Percentiles rank a stretch among this genome's conserved stretches.
Conservation (phyloP, 352 stramenopile genomes). For the Pythium monospermum region DNA sequence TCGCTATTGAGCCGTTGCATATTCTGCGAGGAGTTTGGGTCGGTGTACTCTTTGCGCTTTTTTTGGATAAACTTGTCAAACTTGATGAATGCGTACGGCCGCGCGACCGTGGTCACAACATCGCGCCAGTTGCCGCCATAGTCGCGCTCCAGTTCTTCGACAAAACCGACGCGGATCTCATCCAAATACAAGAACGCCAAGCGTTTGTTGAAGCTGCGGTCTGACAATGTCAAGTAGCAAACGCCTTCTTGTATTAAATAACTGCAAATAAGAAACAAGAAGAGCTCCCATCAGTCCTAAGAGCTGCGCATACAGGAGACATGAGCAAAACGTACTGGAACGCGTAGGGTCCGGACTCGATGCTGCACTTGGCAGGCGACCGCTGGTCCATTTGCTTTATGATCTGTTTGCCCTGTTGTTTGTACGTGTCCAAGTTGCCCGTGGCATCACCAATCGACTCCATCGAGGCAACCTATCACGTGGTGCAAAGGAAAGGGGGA, state of each 20-base stretch:
- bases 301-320: background rate
- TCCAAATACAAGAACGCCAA: conserved; percentile 97
- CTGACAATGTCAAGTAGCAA: conserved; percentile 96
- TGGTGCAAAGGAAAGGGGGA: too few relatives aligned
- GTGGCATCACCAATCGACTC: conserved; percentile 82
- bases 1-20: conserved; percentile 97
- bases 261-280: conserved; percentile 27
- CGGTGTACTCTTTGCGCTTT: conserved; percentile 96
- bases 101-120: conserved; percentile 92
- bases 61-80: conserved; percentile 98
- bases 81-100: conserved; percentile 99
- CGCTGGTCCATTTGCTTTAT: conserved; percentile 90
- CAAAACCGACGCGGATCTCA: conserved; percentile 92
- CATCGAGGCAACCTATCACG: conserved; percentile 88
- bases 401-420: conserved; percentile 92
- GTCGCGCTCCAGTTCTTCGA: conserved; percentile 93
- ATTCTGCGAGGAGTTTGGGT: conserved; percentile 94
- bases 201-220: conserved; percentile 96
- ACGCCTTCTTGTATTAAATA: conserved; percentile 97
- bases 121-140: conserved; percentile 89
- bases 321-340: conserved; percentile 77
- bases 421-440: conserved; percentile 86
- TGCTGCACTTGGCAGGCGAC: conserved; percentile 91
- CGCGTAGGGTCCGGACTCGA: conserved; percentile 89
- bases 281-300: background rate